A percentile compares a stretch with the other conserved stretches of the same genome.
phyloP scores from a whole-genome alignment of 495 filamentous ascomycete genomes.

The Chaetomium fimeti region DNA sequence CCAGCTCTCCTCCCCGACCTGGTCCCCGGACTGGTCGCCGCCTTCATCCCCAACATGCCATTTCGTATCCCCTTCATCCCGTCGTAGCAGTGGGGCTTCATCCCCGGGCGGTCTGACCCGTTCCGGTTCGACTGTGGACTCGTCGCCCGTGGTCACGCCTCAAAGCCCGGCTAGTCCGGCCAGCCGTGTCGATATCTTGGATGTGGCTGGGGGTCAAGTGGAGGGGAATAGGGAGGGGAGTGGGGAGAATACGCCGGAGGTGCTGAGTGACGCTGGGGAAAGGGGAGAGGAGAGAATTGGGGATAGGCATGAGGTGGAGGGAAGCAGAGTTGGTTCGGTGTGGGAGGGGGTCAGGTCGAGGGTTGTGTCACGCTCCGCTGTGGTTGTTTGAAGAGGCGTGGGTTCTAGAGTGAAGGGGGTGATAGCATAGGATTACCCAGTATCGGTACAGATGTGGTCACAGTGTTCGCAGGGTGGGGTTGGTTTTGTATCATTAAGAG shows the following conservation, averaged over 20 bases:
- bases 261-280: neutral
- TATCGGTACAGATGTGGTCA: neutral
- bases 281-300: neutral
- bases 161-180: neutral
- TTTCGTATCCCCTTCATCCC: neutral
- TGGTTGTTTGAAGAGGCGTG: neutral
- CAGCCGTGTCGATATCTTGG: neutral
- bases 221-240: neutral
- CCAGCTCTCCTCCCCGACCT: neutral
- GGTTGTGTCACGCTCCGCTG: neutral
- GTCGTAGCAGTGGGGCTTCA: neutral
- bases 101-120: neutral
- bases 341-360: neutral
- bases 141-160: neutral
- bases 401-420: neutral
- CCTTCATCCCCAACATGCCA: neutral
- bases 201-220: neutral
- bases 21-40: constrained; percentile 1
- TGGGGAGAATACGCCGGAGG: neutral
- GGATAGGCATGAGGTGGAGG: neutral
- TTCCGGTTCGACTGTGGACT: neutral
- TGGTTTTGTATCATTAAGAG: neutral
- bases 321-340: neutral
- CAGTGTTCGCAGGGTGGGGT: no score
- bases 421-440: neutral